Evolutionary conservation across 495 filamentous ascomycete species (phyloP).

Genomic region (Aspergillus affinis): DNA sequence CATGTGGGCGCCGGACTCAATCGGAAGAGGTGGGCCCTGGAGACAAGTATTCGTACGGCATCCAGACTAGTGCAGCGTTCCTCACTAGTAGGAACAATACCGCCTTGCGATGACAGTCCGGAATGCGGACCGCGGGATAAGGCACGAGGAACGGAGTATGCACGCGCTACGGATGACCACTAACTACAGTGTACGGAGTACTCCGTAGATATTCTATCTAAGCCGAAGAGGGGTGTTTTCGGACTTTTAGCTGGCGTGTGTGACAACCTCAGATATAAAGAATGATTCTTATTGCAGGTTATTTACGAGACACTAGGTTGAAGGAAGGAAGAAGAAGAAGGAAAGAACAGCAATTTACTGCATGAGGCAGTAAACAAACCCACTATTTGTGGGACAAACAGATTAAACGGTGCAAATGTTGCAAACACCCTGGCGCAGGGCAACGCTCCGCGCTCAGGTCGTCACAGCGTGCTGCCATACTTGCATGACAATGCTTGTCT

Average conservation of each 20-base stretch:
- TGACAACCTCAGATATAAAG: no score
- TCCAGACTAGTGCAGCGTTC: not conserved
- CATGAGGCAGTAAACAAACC: no score
- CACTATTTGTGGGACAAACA: no score
- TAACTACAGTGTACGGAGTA: no score
- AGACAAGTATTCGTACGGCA: not conserved
- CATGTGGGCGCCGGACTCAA: constrained; percentile 3
- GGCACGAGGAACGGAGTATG: not conserved
- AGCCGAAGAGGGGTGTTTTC: not conserved
- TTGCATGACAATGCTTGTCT: constrained; percentile 7
- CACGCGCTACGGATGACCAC: not conserved
- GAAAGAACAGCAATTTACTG: no score
- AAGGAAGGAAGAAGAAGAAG: no score
- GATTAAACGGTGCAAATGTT: no score
- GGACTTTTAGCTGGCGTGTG: not conserved
- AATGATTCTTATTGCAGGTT: no score
- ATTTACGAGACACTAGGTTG: no score
- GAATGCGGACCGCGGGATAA: not conserved
- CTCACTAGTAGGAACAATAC: not conserved
- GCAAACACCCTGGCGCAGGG: no score
- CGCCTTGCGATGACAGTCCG: not conserved
- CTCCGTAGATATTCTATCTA: no score
- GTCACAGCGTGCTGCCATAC: constrained; percentile 5
- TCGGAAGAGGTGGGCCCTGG: constrained; percentile 2
- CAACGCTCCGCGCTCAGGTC: no score